Evolutionary conservation across 805 yeast genomes (phyloP).

Genomic region (Candida taoyuanica): DNA sequence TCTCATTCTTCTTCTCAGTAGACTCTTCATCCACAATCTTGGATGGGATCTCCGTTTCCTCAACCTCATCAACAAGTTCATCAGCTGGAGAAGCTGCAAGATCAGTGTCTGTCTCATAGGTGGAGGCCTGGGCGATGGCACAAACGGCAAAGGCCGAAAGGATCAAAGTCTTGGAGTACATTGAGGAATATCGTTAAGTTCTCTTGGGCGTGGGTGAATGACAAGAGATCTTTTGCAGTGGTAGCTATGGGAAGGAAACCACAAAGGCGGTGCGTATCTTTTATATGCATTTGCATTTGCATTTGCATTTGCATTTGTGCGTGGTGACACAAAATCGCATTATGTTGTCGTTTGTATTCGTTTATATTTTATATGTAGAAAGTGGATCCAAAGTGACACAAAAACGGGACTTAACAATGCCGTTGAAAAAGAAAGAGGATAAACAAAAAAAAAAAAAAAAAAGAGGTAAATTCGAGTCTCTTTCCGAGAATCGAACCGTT

Average conservation of each 20-base stretch:
- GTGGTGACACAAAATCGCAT: too few species aligned
- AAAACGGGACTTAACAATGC: not conserved
- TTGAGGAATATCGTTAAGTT: not conserved
- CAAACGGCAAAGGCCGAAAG: conserved; percentile 12
- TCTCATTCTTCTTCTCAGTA: conserved; percentile 3
- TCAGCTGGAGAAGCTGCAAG: conserved; percentile 5
- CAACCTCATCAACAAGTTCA: conserved; percentile 4
- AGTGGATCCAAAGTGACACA: not conserved
- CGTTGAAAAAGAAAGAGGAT: too few species aligned
- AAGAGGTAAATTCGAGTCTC: too few species aligned
- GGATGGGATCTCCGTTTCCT: conserved; percentile 6
- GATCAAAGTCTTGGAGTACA: conserved; percentile 15
- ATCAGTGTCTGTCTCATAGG: conserved; percentile 10
- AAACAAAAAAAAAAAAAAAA: too few species aligned
- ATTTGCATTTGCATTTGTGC: too few species aligned
- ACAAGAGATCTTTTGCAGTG: too few species aligned
- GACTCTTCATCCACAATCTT: conserved; percentile 4
- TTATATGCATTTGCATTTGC: too few species aligned
- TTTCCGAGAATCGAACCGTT: too few species aligned
- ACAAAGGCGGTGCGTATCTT: too few species aligned
- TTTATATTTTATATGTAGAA: too few species aligned
- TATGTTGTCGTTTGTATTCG: too few species aligned
- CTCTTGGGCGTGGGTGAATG: not conserved
- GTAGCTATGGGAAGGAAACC: too few species aligned
- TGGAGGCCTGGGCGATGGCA: conserved; percentile 26